phyloP scores from a whole-genome alignment of 108 stramenopile species.

The Pseudonitzschia delicatissima region DNA sequence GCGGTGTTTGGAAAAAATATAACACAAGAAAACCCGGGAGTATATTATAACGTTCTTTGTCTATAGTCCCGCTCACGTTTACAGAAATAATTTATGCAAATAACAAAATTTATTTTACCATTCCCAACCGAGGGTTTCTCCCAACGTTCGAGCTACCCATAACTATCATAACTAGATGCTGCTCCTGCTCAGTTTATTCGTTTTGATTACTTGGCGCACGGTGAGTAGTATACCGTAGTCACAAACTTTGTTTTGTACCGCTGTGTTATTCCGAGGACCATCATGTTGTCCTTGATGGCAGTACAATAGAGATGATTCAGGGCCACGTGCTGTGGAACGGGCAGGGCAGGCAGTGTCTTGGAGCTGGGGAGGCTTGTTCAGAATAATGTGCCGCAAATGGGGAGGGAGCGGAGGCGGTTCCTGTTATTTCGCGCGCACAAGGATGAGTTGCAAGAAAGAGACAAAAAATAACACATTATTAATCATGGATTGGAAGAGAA shows the following conservation, averaged over 20 bases:
- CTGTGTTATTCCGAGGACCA: conserved; percentile 98
- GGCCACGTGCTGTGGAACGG: conserved; percentile 97
- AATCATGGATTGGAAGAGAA: not conserved
- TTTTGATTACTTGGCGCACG: conserved; percentile 36
- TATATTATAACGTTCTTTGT: too few relatives aligned
- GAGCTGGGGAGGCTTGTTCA: conserved; percentile 93
- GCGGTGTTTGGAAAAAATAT: too few relatives aligned
- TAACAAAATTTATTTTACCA: too few relatives aligned
- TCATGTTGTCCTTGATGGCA: conserved; percentile 98
- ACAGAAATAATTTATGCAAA: too few relatives aligned
- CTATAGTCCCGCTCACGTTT: too few relatives aligned
- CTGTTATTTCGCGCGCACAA: not conserved
- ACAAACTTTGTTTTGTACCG: conserved; percentile 95
- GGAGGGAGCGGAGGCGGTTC: conserved; percentile 99
- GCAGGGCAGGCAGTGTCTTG: conserved; percentile 91
- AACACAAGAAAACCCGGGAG: too few relatives aligned
- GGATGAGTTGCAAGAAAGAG: not conserved
- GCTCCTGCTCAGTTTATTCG: not conserved
- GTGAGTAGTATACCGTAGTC: conserved; percentile 96
- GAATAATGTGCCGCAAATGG: conserved; percentile 96
- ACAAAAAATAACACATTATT: not conserved
- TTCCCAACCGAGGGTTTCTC: too few relatives aligned
- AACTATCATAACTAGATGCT: too few relatives aligned
- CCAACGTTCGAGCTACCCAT: too few relatives aligned
- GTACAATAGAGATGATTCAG: conserved; percentile 99